These are phyloP conservation scores for Xerocomus tenax DNA, from an alignment of 1,284 basidiomycete species.

Conservation along the genomic window DNA sequence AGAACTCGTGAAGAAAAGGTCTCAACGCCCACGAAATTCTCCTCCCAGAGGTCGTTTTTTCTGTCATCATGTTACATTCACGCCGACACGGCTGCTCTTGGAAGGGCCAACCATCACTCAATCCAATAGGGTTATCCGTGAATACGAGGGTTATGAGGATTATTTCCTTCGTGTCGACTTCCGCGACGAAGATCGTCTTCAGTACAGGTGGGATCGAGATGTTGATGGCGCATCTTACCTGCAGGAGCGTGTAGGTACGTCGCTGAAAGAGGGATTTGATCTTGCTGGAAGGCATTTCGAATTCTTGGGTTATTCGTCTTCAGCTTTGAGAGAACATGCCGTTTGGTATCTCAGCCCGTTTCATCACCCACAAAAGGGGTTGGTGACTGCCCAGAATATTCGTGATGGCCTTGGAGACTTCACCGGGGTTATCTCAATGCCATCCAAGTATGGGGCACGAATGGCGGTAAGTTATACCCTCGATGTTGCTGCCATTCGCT, in stretches of 20 bases:
- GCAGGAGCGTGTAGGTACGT: conserved; percentile 50
- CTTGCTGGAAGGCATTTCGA: conserved; percentile 63
- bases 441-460: conserved; percentile 73
- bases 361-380: conserved; percentile 34
- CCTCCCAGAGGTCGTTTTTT: conserved; percentile 33
- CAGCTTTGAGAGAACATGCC: conserved; percentile 60
- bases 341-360: conserved; percentile 73
- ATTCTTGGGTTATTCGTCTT: conserved; percentile 68
- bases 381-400: conserved; percentile 48
- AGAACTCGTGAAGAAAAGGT: conserved; percentile 14
- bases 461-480: conserved; percentile 39
- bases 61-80: conserved; percentile 61
- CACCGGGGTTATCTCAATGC: conserved; percentile 44
- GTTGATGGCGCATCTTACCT: conserved; percentile 55
- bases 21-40: conserved; percentile 18
- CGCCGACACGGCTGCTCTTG: conserved; percentile 60
- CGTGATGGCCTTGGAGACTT: conserved; percentile 60
- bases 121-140: conserved; percentile 57
- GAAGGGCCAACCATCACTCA: conserved; percentile 66
- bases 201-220: conserved; percentile 57
- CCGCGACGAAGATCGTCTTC: conserved; percentile 64
- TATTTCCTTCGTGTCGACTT: conserved; percentile 72
- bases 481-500: not conserved
- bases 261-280: conserved; percentile 57
- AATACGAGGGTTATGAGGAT: conserved; percentile 49